Percentiles rank a stretch among this genome's conserved stretches.
These are phyloP conservation scores for Trichosporon faecale DNA, from an alignment of 1,284 basidiomycete species.

Conservation along the genomic window DNA sequence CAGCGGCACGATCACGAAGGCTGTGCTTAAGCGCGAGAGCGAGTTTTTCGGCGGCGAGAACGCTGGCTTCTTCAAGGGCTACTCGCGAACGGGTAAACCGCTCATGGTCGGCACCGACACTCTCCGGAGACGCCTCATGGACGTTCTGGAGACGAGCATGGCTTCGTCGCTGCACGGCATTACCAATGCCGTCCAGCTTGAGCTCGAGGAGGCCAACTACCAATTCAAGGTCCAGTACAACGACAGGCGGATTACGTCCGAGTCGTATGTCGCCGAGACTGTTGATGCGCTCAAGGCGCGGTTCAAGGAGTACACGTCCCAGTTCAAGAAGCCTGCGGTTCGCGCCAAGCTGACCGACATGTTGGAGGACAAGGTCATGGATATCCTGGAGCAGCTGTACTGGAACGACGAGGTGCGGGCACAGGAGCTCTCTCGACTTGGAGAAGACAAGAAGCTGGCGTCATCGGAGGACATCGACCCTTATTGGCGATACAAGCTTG, in stretches of 20 bases:
- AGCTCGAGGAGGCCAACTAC: conserved; percentile 93
- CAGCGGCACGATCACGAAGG: conserved; percentile 52
- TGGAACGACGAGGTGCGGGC: conserved; percentile 82
- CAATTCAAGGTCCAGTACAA: conserved; percentile 99
- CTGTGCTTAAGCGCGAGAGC: conserved; percentile 68
- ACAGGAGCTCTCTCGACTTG: conserved; percentile 70
- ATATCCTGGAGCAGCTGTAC: conserved; percentile 93
- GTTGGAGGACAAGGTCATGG: conserved; percentile 95
- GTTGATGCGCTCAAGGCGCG: conserved; percentile 87
- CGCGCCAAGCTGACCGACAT: conserved; percentile 82
- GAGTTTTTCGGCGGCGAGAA: conserved; percentile 75
- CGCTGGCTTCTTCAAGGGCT: conserved; percentile 39
- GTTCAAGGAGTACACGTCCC: conserved; percentile 79
- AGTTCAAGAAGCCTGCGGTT: conserved; percentile 86
- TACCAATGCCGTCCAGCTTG: conserved; percentile 92
- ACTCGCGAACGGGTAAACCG: not conserved
- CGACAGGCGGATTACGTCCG: conserved; percentile 87
- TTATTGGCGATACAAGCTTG: conserved; percentile 95
- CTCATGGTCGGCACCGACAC: conserved; percentile 88
- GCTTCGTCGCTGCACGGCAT: conserved; percentile 90
- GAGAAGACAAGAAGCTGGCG: conserved; percentile 63
- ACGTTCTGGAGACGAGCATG: conserved; percentile 96
- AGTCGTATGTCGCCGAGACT: conserved; percentile 96
- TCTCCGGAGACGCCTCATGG: conserved; percentile 84
- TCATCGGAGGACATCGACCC: conserved; percentile 70